phyloP scores from a whole-genome alignment of 129 eudicot species.

The Arctium lappa region DNA sequence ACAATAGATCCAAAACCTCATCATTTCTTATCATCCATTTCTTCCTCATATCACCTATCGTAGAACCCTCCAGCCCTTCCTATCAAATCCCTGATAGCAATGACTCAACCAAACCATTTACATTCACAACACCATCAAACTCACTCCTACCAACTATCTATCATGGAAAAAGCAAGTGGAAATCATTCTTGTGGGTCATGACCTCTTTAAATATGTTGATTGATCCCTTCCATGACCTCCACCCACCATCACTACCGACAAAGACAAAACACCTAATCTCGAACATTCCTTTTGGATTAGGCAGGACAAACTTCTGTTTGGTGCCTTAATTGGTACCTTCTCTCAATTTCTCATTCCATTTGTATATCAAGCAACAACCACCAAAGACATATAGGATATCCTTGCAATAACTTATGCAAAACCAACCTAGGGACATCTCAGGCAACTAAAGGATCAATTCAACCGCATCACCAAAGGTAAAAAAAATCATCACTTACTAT shows the following conservation, averaged over 20 bases:
- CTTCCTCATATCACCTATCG: too few species aligned
- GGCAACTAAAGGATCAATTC: background rate
- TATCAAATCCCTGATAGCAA: too few species aligned
- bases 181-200: too few species aligned
- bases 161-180: too few species aligned
- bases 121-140: too few species aligned
- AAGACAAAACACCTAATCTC: background rate
- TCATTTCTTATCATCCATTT: too few species aligned
- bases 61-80: too few species aligned
- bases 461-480: background rate
- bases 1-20: too few species aligned
- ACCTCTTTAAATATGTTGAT: too few species aligned
- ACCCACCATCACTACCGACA: background rate
- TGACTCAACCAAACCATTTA: too few species aligned
- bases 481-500: background rate
- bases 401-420: conserved; percentile 7
- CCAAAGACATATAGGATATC: background rate
- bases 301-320: conserved; percentile 9
- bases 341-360: background rate
- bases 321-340: conserved; percentile 6
- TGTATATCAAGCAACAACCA: background rate
- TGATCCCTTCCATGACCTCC: too few species aligned
- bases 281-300: background rate
- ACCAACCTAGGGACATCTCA: background rate
- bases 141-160: too few species aligned